Evolutionary conservation across 768 basidiomycete species (phyloP).

Genomic region (Boletus sp.): DNA sequence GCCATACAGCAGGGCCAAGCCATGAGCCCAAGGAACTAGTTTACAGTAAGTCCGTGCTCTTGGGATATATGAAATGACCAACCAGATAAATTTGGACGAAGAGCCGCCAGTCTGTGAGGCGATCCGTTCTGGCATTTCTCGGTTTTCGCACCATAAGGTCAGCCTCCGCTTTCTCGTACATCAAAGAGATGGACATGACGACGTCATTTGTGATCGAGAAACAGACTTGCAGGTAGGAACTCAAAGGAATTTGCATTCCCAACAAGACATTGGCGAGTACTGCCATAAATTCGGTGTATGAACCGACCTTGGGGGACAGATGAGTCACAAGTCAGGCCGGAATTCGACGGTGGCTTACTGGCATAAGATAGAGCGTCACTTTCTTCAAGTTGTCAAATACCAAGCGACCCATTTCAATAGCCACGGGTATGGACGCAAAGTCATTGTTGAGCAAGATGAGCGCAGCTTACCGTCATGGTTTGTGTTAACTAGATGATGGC

Average conservation of each 20-base stretch:
- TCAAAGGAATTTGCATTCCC: constrained; percentile 58
- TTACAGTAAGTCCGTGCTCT: constrained; percentile 1
- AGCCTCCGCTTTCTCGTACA: constrained; percentile 52
- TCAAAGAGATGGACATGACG: constrained; percentile 48
- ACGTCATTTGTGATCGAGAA: constrained; percentile 56
- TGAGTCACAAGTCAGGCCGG: background rate
- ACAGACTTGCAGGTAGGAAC: constrained; percentile 54
- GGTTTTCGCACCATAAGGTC: constrained; percentile 50
- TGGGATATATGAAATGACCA: constrained; percentile 11
- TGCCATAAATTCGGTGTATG: constrained; percentile 58
- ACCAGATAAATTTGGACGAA: constrained; percentile 49
- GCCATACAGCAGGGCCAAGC: constrained; percentile 46
- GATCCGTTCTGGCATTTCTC: constrained; percentile 48
- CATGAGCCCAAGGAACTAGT: constrained; percentile 44
- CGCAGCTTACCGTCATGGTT: constrained; percentile 26
- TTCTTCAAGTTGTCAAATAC: constrained; percentile 61
- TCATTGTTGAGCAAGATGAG: constrained; percentile 58
- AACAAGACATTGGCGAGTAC: constrained; percentile 56
- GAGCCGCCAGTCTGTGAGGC: constrained; percentile 48
- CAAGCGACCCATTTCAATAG: constrained; percentile 57
- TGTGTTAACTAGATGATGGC: background rate
- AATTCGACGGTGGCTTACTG: constrained; percentile 27
- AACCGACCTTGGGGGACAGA: constrained; percentile 39
- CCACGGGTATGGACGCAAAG: constrained; percentile 56
- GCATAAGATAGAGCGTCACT: constrained; percentile 46